A percentile compares a stretch with the other conserved stretches of the same genome.
phyloP scores from a whole-genome alignment of 2,329 filamentous ascomycete species.

The Aspergillus sp. region DNA sequence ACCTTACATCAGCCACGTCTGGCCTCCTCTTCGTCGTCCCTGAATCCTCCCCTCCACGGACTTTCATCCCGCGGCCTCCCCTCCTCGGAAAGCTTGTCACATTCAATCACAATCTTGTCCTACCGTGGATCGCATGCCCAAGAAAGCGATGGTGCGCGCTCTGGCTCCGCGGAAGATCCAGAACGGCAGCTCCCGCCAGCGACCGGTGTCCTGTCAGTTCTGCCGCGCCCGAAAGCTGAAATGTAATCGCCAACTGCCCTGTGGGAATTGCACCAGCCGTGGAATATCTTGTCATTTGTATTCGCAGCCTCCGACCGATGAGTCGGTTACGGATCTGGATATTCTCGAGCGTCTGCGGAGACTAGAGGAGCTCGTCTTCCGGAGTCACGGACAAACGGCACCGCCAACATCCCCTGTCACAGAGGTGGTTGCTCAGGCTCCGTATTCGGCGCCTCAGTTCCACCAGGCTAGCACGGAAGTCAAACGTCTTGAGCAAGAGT shows the following conservation, averaged over 20 bases:
- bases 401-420: not conserved
- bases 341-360: not conserved
- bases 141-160: not conserved
- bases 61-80: too few species aligned
- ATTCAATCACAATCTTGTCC: too few species aligned
- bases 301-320: not conserved
- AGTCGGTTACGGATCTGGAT: not conserved
- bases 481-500: not conserved
- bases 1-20: too few species aligned
- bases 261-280: constrained; percentile 45
- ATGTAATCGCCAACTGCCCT: constrained; percentile 52
- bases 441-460: not conserved
- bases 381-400: not conserved
- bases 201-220: constrained; percentile 36
- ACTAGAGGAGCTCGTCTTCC: not conserved
- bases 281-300: constrained; percentile 24
- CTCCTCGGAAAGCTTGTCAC: too few species aligned
- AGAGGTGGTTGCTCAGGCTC: not conserved
- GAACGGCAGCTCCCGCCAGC: constrained; percentile 11
- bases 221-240: constrained; percentile 47
- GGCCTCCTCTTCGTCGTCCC: too few species aligned
- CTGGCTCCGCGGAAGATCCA: not conserved
- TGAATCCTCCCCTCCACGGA: not conserved
- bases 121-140: too few species aligned
- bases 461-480: not conserved